A percentile compares a stretch with the other conserved stretches of the same genome.
phyloP scores from a whole-genome alignment of 345 rosid species.

The Salix caprea region DNA sequence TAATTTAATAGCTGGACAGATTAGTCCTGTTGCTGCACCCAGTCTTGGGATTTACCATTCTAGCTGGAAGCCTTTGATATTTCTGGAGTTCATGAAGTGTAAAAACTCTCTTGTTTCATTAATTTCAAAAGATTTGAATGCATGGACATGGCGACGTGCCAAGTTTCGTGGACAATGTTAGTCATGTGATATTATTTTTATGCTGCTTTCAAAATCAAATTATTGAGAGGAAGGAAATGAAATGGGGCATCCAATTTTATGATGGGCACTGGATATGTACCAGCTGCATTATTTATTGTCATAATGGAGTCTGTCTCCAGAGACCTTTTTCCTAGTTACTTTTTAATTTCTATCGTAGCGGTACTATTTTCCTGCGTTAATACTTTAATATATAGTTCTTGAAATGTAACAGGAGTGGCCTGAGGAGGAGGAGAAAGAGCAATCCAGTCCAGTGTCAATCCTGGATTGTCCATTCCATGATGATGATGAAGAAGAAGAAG shows the following conservation, averaged over 20 bases:
- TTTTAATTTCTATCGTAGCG: not conserved
- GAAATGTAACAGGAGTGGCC: conserved; percentile 39
- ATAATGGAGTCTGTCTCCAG: not conserved
- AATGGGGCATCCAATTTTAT: not conserved
- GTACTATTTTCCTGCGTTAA: not conserved
- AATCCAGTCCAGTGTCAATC: conserved; percentile 76
- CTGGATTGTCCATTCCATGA: conserved; percentile 76
- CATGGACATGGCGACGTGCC: not conserved
- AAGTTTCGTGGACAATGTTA: not conserved
- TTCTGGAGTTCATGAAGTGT: too few species aligned
- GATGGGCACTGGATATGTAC: not conserved
- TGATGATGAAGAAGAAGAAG: conserved; percentile 62
- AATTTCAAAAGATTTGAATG: not conserved
- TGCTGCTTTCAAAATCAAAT: conserved; percentile 1
- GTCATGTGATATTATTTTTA: not conserved
- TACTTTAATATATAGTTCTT: not conserved
- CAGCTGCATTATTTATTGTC: not conserved
- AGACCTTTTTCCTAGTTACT: not conserved
- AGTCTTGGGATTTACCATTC: too few species aligned
- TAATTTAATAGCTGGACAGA: conserved; percentile 11
- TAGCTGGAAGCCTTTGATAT: too few species aligned
- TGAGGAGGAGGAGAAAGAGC: conserved; percentile 59
- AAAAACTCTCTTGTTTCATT: too few species aligned
- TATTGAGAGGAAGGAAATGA: not conserved
- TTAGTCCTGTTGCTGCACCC: conserved; percentile 14